These are phyloP conservation scores for Choiromyces venosus DNA, from an alignment of 495 filamentous ascomycete genomes.

Conservation along the genomic window DNA sequence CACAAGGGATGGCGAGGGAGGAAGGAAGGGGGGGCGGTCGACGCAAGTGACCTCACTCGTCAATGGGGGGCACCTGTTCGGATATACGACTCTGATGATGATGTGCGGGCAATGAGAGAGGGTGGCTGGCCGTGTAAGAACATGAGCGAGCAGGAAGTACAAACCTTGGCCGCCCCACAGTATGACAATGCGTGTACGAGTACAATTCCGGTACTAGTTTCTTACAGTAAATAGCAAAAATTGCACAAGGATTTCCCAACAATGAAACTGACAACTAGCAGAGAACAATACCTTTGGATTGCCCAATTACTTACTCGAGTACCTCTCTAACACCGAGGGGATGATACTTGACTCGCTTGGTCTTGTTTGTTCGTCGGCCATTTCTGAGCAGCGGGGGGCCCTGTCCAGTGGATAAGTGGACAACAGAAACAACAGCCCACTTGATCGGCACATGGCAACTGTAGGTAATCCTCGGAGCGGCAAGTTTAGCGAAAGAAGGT, in stretches of 20 bases:
- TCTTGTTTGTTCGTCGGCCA: not conserved
- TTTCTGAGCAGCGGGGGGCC: not conserved
- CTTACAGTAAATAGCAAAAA: not conserved
- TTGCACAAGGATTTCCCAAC: not conserved
- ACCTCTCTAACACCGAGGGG: not conserved
- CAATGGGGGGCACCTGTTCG: not conserved
- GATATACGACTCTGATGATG: not conserved
- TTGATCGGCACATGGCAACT: not conserved
- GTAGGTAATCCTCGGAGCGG: not conserved
- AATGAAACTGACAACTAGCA: not conserved
- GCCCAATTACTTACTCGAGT: not conserved
- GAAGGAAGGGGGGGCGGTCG: not conserved
- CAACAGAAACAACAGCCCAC: not conserved
- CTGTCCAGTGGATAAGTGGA: not conserved
- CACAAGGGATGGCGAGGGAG: not conserved
- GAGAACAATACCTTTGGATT: slow-evolving; percentile 3
- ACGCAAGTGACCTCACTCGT: not conserved
- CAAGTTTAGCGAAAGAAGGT: not conserved
- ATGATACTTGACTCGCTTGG: not conserved
- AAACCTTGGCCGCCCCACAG: not conserved
- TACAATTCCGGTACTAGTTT: not conserved
- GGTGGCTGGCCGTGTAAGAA: not conserved
- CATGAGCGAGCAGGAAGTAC: not conserved
- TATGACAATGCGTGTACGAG: not conserved
- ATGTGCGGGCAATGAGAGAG: not conserved